phyloP scores from a whole-genome alignment of 805 yeast species.

The Metschnikowia similis region DNA sequence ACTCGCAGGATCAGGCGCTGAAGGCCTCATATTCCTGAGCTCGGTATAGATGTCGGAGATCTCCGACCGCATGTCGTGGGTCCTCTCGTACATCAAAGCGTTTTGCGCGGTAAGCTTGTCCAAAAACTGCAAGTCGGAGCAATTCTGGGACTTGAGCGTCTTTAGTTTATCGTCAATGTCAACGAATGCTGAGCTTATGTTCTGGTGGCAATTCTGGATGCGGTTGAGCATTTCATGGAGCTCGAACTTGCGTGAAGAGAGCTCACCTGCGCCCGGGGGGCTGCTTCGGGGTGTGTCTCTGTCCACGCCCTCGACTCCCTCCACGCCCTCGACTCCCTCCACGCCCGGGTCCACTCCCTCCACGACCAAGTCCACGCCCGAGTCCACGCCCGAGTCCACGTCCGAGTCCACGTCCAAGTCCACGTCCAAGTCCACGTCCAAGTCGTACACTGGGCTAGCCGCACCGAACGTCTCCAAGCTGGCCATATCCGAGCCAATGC shows the following conservation, averaged over 20 bases:
- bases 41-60: conserved; percentile 6
- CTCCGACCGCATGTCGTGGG: conserved; percentile 14
- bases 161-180: conserved; percentile 7
- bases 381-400: too few relatives aligned
- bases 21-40: conserved; percentile 5
- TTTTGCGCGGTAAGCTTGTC: conserved; percentile 11
- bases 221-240: conserved; percentile 10
- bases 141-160: conserved; percentile 10
- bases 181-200: conserved; percentile 7
- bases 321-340: too few relatives aligned
- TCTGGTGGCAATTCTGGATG: conserved; percentile 10
- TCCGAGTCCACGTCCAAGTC: not conserved
- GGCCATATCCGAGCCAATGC: conserved; percentile 2
- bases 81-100: conserved; percentile 13
- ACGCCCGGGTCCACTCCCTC: too few relatives aligned
- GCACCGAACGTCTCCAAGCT: conserved; percentile 5
- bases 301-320: too few relatives aligned
- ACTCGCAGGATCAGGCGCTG: not conserved
- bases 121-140: conserved; percentile 13
- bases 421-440: conserved; percentile 21
- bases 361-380: too few relatives aligned
- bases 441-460: conserved; percentile 6
- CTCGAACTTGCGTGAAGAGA: conserved; percentile 5
- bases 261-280: not conserved
- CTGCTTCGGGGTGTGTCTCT: not conserved